phyloP scores from a whole-genome alignment of 495 filamentous ascomycete genomes.

The Astrocystis sublimbata region DNA sequence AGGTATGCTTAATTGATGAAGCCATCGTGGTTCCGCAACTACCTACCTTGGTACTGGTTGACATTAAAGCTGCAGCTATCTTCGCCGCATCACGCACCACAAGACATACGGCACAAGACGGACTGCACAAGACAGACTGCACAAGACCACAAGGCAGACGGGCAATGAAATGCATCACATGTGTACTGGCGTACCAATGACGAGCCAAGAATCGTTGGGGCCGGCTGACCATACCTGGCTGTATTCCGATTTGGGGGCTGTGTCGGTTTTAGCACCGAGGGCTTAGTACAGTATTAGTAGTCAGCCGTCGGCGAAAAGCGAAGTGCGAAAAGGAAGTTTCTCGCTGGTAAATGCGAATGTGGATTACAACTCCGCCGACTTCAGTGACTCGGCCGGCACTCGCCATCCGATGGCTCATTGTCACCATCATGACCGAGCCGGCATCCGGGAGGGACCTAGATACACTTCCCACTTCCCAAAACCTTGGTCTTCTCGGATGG shows the following conservation, averaged over 20 bases:
- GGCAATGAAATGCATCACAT: conserved; percentile 3
- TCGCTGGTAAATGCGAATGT: not conserved
- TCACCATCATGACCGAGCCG: not conserved
- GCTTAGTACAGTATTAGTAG: no score
- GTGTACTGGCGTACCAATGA: not conserved
- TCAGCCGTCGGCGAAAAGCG: conserved; percentile 12
- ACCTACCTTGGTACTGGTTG: not conserved
- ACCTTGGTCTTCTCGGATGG: not conserved
- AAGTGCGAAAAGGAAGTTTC: not conserved
- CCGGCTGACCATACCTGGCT: conserved; percentile 8
- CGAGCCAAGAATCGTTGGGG: not conserved
- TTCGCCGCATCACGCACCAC: conserved; percentile 5
- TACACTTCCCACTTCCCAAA: conserved; percentile 3
- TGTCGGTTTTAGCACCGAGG: no score
- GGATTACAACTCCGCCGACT: not conserved
- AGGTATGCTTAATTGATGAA: no score
- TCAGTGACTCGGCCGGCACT: not conserved
- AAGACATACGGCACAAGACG: not conserved
- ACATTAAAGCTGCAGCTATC: not conserved
- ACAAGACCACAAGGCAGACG: conserved; percentile 6
- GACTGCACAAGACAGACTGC: conserved; percentile 2
- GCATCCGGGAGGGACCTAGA: not conserved
- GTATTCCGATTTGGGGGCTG: conserved; percentile 8
- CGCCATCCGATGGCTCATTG: not conserved
- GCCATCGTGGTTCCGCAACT: no score